Base-by-base conservation (phyloP, 495 filamentous ascomycete species). In the Aspergillus nidulans region DNA sequence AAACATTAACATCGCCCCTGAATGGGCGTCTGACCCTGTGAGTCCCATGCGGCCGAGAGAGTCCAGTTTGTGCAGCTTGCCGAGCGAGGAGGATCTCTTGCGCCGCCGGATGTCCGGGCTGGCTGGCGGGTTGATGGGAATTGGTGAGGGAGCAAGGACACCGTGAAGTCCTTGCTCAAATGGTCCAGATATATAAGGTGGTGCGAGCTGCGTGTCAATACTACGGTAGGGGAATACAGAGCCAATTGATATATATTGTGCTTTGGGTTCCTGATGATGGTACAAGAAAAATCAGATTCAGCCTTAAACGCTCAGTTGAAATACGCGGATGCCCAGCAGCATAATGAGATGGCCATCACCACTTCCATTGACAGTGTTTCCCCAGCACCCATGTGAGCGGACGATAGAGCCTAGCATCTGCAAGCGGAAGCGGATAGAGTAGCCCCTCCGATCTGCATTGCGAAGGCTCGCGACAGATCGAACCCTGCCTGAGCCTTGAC, bases 51-150 rank as follows among this genome's bases (percentile, higher is more conserved):
- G 69, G 32, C 55, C 63, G 5, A 59, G 78, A 28, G 77, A 78
- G 10, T 77, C 75, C 48, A 88, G 86, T 60, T 70, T 91, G 49
- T 81, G 86, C 5, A 89, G 86, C 67, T 70, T 96, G 26, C 84
- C 83, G 25, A 95, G 89, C 64, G 84, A 87, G 56, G 90, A 95
- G 56, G 91, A 96, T 75, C 64, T 97, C 52, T 67, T 97, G 13
- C 84, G 86, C 6, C 75, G 92, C 50, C 74, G 92, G 39, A 97
- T 97, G 92, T 82, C 88, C 62, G 89, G 88, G 6, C 67, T 97
- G 23, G 85, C 89, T 6, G 84, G 87, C 4, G 82, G 87, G 9
- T 74, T 97, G 75, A 91, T 89, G 70, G 87, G 90, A 7, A 61
- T 79, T 53, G 75, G 76, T 3, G 79, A 81, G 38, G 65, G 71